Evolutionary conservation across 1,284 basidiomycete genomes (phyloP).

Genomic region (Fomitopsis pinicola): DNA sequence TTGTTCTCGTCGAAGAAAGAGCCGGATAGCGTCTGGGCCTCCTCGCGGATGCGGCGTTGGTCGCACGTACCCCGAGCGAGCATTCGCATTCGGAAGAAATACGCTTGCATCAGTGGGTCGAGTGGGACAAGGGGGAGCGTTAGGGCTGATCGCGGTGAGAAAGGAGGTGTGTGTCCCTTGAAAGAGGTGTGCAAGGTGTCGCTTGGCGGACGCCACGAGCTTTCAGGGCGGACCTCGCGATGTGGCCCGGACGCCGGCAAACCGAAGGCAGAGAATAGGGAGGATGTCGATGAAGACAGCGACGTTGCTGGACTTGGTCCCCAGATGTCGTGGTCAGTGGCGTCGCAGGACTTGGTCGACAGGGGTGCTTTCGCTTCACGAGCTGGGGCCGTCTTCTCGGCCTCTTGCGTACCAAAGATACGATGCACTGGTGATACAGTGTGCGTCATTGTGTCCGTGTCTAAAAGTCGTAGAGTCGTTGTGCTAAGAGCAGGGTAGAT

Average conservation of each 20-base stretch:
- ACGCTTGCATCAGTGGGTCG: constrained; percentile 6
- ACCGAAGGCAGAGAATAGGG: neutral
- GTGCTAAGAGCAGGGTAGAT: no score
- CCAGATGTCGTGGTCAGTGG: neutral
- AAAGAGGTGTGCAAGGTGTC: neutral
- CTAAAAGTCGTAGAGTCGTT: no score
- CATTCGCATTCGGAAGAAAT: constrained; percentile 8
- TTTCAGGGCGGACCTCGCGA: neutral
- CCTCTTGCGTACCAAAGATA: neutral
- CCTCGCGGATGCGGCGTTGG: neutral
- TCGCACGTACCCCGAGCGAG: constrained; percentile 1
- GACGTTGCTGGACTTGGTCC: neutral
- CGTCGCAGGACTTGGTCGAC: neutral
- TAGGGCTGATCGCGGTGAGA: neutral
- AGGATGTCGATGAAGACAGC: neutral
- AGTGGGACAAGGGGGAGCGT: neutral
- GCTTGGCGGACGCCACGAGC: neutral
- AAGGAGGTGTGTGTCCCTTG: neutral
- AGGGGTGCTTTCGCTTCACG: neutral
- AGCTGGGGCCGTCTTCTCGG: neutral
- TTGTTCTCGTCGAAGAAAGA: neutral
- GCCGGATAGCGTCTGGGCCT: neutral
- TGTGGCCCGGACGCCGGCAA: neutral
- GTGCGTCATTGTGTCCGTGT: no score
- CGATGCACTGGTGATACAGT: no score